These are phyloP conservation scores for Ustilago shanxiensis DNA, from an alignment of 1,284 basidiomycete genomes.

Conservation along the genomic window DNA sequence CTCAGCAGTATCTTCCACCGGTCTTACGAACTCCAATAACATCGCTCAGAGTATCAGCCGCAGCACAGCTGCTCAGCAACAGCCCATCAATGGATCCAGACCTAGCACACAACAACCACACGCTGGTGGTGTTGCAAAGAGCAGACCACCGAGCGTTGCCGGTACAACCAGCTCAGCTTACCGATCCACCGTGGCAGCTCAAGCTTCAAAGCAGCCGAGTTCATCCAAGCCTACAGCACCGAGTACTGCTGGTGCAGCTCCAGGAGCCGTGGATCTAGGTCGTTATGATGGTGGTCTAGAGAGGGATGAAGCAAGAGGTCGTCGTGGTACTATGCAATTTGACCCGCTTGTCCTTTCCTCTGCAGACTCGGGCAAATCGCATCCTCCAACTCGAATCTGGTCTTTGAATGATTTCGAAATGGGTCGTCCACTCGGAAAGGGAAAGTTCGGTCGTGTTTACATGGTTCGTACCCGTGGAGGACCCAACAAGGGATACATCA, in stretches of 20 bases:
- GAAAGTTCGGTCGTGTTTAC: slow-evolving; percentile 98
- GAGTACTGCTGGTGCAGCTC: slow-evolving; percentile 4
- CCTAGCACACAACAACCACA: slow-evolving; percentile 27
- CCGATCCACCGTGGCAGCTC: slow-evolving; percentile 11
- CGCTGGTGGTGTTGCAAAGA: slow-evolving; percentile 14
- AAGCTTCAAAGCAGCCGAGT: slow-evolving; percentile 8
- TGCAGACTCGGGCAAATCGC: slow-evolving; percentile 25
- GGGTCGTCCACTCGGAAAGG: slow-evolving; percentile 94
- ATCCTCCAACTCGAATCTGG: slow-evolving; percentile 75
- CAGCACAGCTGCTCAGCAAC: slow-evolving; percentile 5
- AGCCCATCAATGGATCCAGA: slow-evolving; percentile 34
- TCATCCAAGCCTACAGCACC: slow-evolving; percentile 8
- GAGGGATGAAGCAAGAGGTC: slow-evolving; percentile 67
- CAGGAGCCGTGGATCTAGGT: slow-evolving; percentile 61
- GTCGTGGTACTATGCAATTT: slow-evolving; percentile 50
- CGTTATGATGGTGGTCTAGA: slow-evolving; percentile 70
- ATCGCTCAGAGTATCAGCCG: slow-evolving; percentile 33
- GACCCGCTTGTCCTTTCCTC: slow-evolving; percentile 42
- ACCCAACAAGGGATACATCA: slow-evolving; percentile 77
- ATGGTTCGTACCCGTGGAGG: slow-evolving; percentile 88
- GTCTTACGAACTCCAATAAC: slow-evolving; percentile 22
- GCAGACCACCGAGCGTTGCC: slow-evolving; percentile 39
- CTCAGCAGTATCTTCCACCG: slow-evolving; percentile 17
- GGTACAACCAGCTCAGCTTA: slow-evolving; percentile 17
- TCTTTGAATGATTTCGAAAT: slow-evolving; percentile 89